Base-by-base conservation (phyloP, 2,329 filamentous ascomycete species). In the Pseudogymnoascus sp. region DNA sequence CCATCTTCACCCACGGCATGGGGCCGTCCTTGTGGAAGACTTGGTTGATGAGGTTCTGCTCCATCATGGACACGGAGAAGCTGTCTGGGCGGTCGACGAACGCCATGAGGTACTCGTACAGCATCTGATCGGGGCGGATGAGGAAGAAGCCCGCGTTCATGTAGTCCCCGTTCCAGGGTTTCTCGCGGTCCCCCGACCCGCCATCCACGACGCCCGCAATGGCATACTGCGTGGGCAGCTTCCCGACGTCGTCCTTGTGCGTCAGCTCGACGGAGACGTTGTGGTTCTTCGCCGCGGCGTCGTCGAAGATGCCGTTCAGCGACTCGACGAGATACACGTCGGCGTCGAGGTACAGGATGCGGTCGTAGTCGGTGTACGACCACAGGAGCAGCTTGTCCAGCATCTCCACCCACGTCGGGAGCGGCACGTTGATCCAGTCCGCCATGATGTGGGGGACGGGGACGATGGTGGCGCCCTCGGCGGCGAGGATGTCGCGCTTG, bases 31-130 rank as follows among this genome's bases (percentile, higher is more conserved):
- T 64, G 2, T 73, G 66, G 63, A 77, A 74, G 33, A 74, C 75
- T 59, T 77, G 74, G 55, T 77, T 77, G 49, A 76, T 63, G 60
- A 77, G 61, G 63, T 73, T 72, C 69, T 77, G 74, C 66, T 77
- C 75, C 19, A 71, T 72, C 26, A 73, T 71, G 1, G 64, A 61
- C 1, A 72, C 68, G 12, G 72, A 67, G 64, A 76, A 75, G 6
- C 71, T 69, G n/a, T 70, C 72, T 0, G 69, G 66, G 4, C 74
- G 61, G 2, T 66, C 59, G 3, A 74, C 64, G 2, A 78, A 62
- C 6, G 67, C 68, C 26, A 72, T 63, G 66, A 76, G 76, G 65
- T 77, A 74, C 8, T 71, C 68, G 65, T 75, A 75, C 4, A 76
- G 61, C 33, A 65, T 62, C 7, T 67, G 62, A 1, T 66, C 69